These are phyloP conservation scores for Tubosaeta sp. DNA, from an alignment of 768 basidiomycete species.

Conservation along the genomic window DNA sequence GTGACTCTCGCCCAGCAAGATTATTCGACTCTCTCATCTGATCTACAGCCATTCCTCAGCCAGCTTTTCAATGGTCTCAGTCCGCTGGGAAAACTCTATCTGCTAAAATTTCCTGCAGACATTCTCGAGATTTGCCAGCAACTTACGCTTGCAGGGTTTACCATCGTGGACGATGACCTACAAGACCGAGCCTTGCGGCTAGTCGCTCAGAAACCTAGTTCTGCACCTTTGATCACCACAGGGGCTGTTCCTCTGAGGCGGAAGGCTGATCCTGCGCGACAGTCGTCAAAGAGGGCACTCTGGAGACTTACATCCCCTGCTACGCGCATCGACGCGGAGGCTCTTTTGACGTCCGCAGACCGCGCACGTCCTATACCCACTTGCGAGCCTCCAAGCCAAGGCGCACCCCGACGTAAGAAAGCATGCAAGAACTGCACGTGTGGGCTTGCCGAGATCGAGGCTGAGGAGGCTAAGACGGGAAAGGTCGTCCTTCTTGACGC, in stretches of 20 bases:
- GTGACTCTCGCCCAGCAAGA: constrained; percentile 61
- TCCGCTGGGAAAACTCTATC: constrained; percentile 65
- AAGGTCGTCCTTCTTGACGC: constrained; percentile 66
- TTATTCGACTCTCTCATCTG: constrained; percentile 53
- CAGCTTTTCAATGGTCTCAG: constrained; percentile 57
- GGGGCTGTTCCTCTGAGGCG: constrained; percentile 47
- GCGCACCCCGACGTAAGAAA: constrained; percentile 67
- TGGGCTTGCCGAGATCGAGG: constrained; percentile 91
- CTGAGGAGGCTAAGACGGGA: constrained; percentile 61
- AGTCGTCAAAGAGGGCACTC: constrained; percentile 80
- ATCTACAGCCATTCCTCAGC: constrained; percentile 51
- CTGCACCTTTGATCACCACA: constrained; percentile 37
- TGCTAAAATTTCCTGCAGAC: constrained; percentile 49
- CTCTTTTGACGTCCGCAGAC: constrained; percentile 80
- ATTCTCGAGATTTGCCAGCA: constrained; percentile 48
- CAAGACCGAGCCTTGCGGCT: constrained; percentile 39
- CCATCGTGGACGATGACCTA: constrained; percentile 41
- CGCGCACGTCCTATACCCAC: constrained; percentile 71
- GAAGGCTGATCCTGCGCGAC: constrained; percentile 49
- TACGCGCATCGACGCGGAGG: constrained; percentile 76
- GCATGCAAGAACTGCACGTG: constrained; percentile 98
- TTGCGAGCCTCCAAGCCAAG: constrained; percentile 58
- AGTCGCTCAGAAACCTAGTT: constrained; percentile 68
- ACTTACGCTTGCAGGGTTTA: constrained; percentile 65
- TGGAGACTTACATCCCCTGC: constrained; percentile 77